These are phyloP conservation scores for Elsinoe ampelina DNA, from an alignment of 2,329 filamentous ascomycete genomes.

Conservation along the genomic window DNA sequence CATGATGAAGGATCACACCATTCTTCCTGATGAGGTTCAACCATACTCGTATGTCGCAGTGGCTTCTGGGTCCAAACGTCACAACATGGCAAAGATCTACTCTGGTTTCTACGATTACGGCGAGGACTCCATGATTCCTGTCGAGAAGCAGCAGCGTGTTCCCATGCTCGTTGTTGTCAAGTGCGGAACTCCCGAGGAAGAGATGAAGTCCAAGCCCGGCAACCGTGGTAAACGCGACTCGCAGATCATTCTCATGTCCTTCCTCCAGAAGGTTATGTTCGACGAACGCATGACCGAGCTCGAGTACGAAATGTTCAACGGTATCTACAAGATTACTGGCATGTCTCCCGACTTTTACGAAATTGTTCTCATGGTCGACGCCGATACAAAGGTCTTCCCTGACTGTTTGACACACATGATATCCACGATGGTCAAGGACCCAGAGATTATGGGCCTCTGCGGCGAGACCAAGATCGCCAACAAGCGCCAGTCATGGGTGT, in stretches of 20 bases:
- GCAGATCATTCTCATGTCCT: conserved; percentile 98
- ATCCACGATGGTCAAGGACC: conserved; percentile 97
- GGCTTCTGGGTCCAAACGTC: conserved; percentile 87
- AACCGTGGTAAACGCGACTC: conserved; percentile 98
- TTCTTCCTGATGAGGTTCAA: conserved; percentile 70
- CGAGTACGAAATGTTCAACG: conserved; percentile 99
- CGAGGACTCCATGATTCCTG: conserved; percentile 63
- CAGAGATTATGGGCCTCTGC: conserved; percentile 97
- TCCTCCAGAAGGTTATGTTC: conserved; percentile 99
- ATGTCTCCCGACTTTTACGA: conserved; percentile 98
- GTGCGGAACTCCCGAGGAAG: conserved; percentile 85
- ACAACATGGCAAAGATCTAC: conserved; percentile 99
- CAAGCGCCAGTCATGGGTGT: conserved; percentile 89
- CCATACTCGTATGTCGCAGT: conserved; percentile 95
- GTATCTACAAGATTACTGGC: conserved; percentile 95
- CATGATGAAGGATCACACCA: conserved; percentile 90
- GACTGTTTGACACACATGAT: conserved; percentile 98
- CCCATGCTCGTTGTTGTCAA: conserved; percentile 97
- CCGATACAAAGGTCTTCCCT: conserved; percentile 97
- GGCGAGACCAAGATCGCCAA: conserved; percentile 99
- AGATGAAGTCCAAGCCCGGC: conserved; percentile 72
- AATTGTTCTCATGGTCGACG: conserved; percentile 96
- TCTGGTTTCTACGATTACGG: conserved; percentile 98
- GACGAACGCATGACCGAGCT: conserved; percentile 99
- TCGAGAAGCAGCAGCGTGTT: conserved; percentile 87